Evolutionary conservation across 2,329 filamentous ascomycete species (phyloP), one percentile per base, ranked within the genome.

Genomic region (Colletotrichum liaoningense): DNA sequence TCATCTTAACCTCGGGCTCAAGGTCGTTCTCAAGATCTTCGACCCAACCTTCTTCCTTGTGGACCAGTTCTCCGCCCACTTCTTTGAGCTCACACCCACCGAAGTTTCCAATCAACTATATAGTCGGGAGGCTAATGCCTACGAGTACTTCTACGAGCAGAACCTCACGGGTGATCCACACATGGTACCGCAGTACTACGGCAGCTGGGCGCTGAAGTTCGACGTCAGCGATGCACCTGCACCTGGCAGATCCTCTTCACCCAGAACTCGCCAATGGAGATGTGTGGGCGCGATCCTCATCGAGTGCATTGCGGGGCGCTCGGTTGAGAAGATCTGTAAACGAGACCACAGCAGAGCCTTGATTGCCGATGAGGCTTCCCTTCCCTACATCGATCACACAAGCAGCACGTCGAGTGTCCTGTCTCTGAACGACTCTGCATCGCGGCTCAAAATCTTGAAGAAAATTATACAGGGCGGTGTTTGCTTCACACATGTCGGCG

Each of bases 191-290:
- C 62, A 64, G 9, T 55, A 11, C 12, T 28, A 64, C 19, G 62
- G 62, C 28, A 54, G 12, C 12, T 55, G 62, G 63, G 33, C 52
- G 0, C n/a, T 66, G 1, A 12, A 62, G 42, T 64, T 64, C 14
- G 2, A 26, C 2, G 22, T 9, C 2, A 14, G 4, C n/a, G 7
- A 16, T 4, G 2, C 38, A 4, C 0, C 24, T 3, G 35, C 8
- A 3, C 3, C 5, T 1, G 7, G 19, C 19, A 11, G 42, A 7
- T 49, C 42, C 19, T 7, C 19, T 2, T 49, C 6, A 49, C 6
- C 4, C 7, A 7, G n/a, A 19, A 49, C 42, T 1, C 19, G 3
- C 8, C 24, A 1, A 1, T 49, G 24, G 62, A 24, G 28, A 8
- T 62, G 11, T 11, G 56, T 12, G 1, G 65, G 65, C 4, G 22